Evolutionary conservation across 148 eudicot species (phyloP).

Genomic region (Camellia sinensis): DNA sequence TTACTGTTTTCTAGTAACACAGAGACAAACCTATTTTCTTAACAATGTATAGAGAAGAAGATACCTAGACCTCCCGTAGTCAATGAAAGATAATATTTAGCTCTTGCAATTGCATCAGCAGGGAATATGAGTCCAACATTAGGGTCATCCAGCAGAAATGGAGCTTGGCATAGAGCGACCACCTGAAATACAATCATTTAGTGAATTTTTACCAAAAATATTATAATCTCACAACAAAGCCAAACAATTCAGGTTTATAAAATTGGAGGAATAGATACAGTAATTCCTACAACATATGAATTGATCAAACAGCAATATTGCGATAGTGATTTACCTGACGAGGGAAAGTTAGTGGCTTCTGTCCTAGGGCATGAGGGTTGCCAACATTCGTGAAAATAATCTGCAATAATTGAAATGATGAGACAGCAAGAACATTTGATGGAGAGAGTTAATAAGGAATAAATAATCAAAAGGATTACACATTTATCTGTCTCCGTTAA

Average conservation of each 20-base stretch:
- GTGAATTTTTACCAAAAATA: constrained; percentile 7
- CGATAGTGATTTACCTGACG: constrained; percentile 63
- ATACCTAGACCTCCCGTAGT: constrained; percentile 96
- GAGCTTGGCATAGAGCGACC: constrained; percentile 98
- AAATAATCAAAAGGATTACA: background rate
- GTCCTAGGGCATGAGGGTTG: constrained; percentile 98
- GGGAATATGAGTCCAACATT: constrained; percentile 93
- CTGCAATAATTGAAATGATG: constrained; percentile 40
- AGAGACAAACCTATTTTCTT: too few relatives aligned
- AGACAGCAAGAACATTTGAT: constrained; percentile 8
- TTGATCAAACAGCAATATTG: constrained; percentile 6
- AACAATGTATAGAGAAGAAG: background rate
- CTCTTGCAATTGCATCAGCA: constrained; percentile 95
- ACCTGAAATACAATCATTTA: constrained; percentile 52
- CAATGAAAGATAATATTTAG: constrained; percentile 80
- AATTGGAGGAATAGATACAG: background rate
- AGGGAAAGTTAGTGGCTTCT: constrained; percentile 91
- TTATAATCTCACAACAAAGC: background rate
- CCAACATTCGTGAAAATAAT: constrained; percentile 98
- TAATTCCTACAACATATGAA: constrained; percentile 4
- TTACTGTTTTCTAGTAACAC: too few relatives aligned
- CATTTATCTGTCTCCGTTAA: background rate
- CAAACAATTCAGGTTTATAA: background rate
- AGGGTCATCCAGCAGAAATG: constrained; percentile 95
- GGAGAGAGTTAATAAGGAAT: constrained; percentile 6